phyloP scores from a whole-genome alignment of 768 basidiomycete species.

The Mycena filopes region DNA sequence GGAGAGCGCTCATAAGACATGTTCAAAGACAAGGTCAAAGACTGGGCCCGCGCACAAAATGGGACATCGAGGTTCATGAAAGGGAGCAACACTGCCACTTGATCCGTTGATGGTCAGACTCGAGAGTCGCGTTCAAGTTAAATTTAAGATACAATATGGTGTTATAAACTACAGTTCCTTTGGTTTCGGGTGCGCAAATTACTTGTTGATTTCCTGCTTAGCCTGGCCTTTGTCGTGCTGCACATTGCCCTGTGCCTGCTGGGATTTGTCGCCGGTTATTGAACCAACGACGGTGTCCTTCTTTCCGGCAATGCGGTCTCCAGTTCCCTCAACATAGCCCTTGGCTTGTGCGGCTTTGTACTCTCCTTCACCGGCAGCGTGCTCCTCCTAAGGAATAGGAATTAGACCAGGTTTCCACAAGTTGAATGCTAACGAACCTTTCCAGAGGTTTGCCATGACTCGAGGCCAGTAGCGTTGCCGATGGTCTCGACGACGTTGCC shows the following conservation, averaged over 20 bases:
- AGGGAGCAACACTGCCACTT: too few relatives aligned
- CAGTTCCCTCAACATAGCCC: constrained; percentile 50
- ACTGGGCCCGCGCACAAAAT: too few relatives aligned
- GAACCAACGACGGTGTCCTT: constrained; percentile 49
- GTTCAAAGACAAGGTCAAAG: too few relatives aligned
- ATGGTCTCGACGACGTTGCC: constrained; percentile 36
- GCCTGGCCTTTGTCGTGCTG: constrained; percentile 60
- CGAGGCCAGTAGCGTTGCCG: constrained; percentile 50
- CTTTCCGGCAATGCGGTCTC: constrained; percentile 50
- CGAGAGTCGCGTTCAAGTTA: too few relatives aligned
- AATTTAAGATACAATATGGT: too few relatives aligned
- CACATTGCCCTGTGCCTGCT: constrained; percentile 54
- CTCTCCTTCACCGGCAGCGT: constrained; percentile 50
- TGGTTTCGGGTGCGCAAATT: not conserved
- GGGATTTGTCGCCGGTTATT: constrained; percentile 49
- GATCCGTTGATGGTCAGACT: too few relatives aligned
- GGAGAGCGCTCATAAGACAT: too few relatives aligned
- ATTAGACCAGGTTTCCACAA: too few relatives aligned
- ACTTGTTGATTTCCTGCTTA: constrained; percentile 51
- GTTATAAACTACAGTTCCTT: too few relatives aligned
- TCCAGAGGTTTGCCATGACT: constrained; percentile 47
- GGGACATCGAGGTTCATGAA: too few relatives aligned
- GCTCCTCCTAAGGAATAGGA: constrained; percentile 40
- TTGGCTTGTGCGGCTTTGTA: constrained; percentile 47
- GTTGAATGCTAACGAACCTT: constrained; percentile 29